Evolutionary conservation across 139 green algal species (phyloP).

Genomic region (Asterochloris erici): DNA sequence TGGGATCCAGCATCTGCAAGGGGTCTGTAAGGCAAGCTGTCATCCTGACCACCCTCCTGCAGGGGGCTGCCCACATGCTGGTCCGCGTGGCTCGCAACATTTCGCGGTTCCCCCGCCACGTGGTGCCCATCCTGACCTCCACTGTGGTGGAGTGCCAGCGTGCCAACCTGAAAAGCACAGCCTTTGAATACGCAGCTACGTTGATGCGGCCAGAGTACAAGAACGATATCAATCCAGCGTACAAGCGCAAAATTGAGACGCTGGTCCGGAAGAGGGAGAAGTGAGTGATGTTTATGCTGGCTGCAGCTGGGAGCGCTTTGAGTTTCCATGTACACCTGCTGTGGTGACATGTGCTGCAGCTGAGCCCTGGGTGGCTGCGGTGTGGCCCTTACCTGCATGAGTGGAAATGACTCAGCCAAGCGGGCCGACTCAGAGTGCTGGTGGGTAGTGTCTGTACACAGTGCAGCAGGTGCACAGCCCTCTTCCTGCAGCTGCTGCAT

Average conservation of each 20-base stretch:
- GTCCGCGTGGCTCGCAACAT: slow-evolving; percentile 61
- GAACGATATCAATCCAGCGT: slow-evolving; percentile 58
- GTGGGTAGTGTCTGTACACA: background rate
- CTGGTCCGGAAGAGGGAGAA: slow-evolving; percentile 72
- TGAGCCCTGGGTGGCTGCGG: background rate
- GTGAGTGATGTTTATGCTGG: background rate
- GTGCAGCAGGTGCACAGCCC: background rate
- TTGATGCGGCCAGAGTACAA: slow-evolving; percentile 76
- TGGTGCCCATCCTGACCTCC: slow-evolving; percentile 84
- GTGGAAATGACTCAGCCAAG: background rate
- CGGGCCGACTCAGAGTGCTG: background rate
- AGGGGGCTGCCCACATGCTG: slow-evolving; percentile 72
- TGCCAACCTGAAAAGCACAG: slow-evolving; percentile 64
- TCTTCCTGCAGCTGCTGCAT: background rate
- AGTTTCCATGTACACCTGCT: background rate
- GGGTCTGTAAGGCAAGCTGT: background rate
- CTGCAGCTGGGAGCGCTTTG: background rate
- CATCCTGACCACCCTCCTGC: background rate
- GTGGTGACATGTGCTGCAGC: background rate
- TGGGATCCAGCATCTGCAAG: background rate
- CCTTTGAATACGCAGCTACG: slow-evolving; percentile 71
- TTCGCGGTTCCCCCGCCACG: slow-evolving; percentile 62
- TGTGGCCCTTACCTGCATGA: background rate
- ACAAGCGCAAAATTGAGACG: slow-evolving; percentile 81
- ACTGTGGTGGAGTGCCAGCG: slow-evolving; percentile 84